A percentile compares a stretch with the other conserved stretches of the same genome.
Evolutionary conservation across 169 alveolate genomes (phyloP).

Genomic region (Eimeria tenella): DNA sequence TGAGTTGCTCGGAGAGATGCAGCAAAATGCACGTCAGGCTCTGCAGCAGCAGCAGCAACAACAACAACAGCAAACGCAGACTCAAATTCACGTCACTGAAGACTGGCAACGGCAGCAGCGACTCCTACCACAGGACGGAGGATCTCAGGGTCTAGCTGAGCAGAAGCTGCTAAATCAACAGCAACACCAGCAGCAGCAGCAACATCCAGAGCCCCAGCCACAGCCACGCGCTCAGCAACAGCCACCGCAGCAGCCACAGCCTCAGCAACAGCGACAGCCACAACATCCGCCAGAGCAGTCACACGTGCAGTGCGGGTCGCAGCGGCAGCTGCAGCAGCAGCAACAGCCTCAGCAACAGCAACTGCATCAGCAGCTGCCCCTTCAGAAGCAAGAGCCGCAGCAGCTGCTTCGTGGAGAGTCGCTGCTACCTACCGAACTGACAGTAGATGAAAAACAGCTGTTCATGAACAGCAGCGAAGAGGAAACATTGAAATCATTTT

Average conservation of each 20-base stretch:
- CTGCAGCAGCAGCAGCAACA: conserved; percentile 12
- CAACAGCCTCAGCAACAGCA: not conserved
- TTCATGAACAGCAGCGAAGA: not conserved
- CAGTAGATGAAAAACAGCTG: not conserved
- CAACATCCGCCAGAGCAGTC: not conserved
- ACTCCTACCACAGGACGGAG: not conserved
- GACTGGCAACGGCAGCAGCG: conserved; percentile 26
- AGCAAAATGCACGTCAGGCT: conserved; percentile 1
- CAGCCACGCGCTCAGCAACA: not conserved
- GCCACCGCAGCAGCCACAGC: not conserved
- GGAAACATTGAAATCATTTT: too few species aligned
- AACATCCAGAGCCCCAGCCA: not conserved
- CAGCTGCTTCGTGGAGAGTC: not conserved
- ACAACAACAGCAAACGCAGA: conserved; percentile 20
- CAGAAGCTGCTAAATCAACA: not conserved
- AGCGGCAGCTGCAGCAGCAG: not conserved
- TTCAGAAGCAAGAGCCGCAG: not conserved
- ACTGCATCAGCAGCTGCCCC: not conserved
- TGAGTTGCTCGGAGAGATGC: not conserved
- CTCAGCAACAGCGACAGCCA: not conserved
- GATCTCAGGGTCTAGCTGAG: not conserved
- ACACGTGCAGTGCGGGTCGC: not conserved
- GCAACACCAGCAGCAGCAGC: not conserved
- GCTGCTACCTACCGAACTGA: not conserved
- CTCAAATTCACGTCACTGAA: not conserved